Base-by-base conservation (phyloP, 1,139 yeast genomes). In the Candida smagusa region DNA sequence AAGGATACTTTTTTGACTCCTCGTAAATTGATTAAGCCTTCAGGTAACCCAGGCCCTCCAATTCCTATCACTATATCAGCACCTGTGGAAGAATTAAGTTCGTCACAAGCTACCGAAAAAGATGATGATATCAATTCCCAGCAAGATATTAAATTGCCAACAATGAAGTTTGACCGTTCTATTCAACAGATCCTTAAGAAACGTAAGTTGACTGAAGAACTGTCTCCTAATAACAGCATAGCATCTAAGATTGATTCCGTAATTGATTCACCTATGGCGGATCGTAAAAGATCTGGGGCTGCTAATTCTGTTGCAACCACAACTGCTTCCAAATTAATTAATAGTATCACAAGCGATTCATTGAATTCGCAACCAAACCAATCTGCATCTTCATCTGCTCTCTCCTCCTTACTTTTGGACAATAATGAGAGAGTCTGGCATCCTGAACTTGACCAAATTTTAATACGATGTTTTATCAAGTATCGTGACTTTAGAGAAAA, bases 211-310 rank as follows among this genome's bases (percentile, higher is more conserved):
- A 16, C 33, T 4, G 25, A 30, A 11, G 32, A 31, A 13, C 28
- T 26, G 35, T 61, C 74, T 3, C 75, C 74, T 1, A 65, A 63
- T 39, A 55, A 61, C 40, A 56, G 64, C 7, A 53, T 67, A 31
- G 75, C 75, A 23, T 56, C 70, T 2, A 62, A 59, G 41, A 62
- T 68, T 30, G 71, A 64, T 35, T 53, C 59, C 21, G 53, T 59
- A 12, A 59, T 68, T 37, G 65, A 59, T 8, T 66, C 73, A 6
- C 74, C 74, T 4, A 40, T 53, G 31, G 43, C 46, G 26, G 39
- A 51, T 22, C 48, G 54, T 21, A 37, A 46, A 35, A 30, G 42
- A 6, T 30, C 21, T 7, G 34, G 30, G 24, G 25, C 40, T 9
- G 19, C 26, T 3, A 25, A 19, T 12, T 13, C 34, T 2, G 33